Base-by-base conservation (phyloP, 495 filamentous ascomycete genomes). In the Trichoderma orchidacearum region DNA sequence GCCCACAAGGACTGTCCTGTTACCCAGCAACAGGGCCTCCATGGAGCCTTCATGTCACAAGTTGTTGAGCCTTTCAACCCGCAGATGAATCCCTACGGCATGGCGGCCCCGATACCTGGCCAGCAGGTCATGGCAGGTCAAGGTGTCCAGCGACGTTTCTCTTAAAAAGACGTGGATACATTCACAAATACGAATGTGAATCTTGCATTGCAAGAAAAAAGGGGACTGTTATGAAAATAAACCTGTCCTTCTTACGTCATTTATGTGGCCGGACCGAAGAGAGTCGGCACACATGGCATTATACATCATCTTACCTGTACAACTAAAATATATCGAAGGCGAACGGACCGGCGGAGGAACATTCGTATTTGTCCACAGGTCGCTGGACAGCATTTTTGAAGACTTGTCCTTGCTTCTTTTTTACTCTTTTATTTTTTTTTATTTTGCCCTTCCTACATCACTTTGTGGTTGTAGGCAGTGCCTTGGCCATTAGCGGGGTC, bases 1-100 rank as follows among this genome's bases (percentile, higher is more conserved):
- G 90, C 91, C 2, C 93, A 98, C 68, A 98, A 98, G 66, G 94
- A 98, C 66, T 98, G 93, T 62, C 89, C 94, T 1, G 85, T 97
- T 23, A 86, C 89, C 7, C 88, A 94, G 64, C 81, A 85, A 27
- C 94, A 97, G 67, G 89, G 90, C 11, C 68, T 96, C 9, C 78
- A 81, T 51, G 77, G 80, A 25, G 73, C 85, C 9, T 81, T 80
- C 62, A 84, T 90, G 81, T 78, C 81, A 58, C 71, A 70, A 53
- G 34, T 64, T 12, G 68, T 73, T 63, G 72, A 75, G 52, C 63
- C 72, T 5, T 75, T 72, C 53, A 76, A 85, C 61, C 74, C 76
- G 1, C 80, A 85, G 56, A 78, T 84, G 52, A 85, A 87, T 61
- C 83, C 85, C 0, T 89, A 89, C 63, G 83, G 80, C n/a, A 85